Percentiles rank a stretch among this genome's conserved stretches.
phyloP scores from a whole-genome alignment of 2,329 filamentous ascomycete genomes.

The Ophiostoma novo-ulmi region DNA sequence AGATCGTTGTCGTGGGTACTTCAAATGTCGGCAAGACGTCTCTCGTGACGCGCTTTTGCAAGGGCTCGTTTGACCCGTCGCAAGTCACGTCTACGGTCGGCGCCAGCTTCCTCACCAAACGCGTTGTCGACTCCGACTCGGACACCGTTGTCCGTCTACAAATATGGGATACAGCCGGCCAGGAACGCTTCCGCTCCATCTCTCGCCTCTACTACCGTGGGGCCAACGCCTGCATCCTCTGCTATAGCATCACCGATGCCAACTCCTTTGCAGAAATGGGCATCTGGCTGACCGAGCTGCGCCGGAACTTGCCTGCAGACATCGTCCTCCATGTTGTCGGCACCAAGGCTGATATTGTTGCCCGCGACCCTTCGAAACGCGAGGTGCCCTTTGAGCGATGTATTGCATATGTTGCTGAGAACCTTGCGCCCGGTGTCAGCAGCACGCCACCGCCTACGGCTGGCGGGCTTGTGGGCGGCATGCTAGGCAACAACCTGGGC shows the following conservation, averaged over 20 bases:
- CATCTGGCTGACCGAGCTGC: slow-evolving; percentile 79
- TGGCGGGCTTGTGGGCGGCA: slow-evolving; percentile 32
- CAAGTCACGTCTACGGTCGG: slow-evolving; percentile 67
- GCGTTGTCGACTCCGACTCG: slow-evolving; percentile 74
- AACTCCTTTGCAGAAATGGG: slow-evolving; percentile 88
- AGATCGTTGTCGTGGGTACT: slow-evolving; percentile 74
- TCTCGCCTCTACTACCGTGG: slow-evolving; percentile 94
- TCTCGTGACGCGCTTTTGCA: slow-evolving; percentile 70
- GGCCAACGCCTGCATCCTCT: slow-evolving; percentile 87
- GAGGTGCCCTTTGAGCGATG: slow-evolving; percentile 92
- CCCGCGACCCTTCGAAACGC: slow-evolving; percentile 69
- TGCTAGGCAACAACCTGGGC: slow-evolving; percentile 19
- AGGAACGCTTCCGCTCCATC: slow-evolving; percentile 92
- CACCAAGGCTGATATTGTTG: slow-evolving; percentile 87
- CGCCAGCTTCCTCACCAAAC: slow-evolving; percentile 74
- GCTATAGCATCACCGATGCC: slow-evolving; percentile 88
- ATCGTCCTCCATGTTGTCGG: slow-evolving; percentile 92
- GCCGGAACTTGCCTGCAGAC: slow-evolving; percentile 68
- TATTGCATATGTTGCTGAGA: slow-evolving; percentile 91
- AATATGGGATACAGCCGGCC: slow-evolving; percentile 85
- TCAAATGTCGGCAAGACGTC: slow-evolving; percentile 78
- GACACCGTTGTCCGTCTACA: slow-evolving; percentile 86
- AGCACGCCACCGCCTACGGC: slow-evolving; percentile 63
- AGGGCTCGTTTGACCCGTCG: slow-evolving; percentile 63
- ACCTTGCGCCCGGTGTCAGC: slow-evolving; percentile 67